phyloP scores from a whole-genome alignment of 2,329 filamentous ascomycete species.

The Botrytis cinerea region DNA sequence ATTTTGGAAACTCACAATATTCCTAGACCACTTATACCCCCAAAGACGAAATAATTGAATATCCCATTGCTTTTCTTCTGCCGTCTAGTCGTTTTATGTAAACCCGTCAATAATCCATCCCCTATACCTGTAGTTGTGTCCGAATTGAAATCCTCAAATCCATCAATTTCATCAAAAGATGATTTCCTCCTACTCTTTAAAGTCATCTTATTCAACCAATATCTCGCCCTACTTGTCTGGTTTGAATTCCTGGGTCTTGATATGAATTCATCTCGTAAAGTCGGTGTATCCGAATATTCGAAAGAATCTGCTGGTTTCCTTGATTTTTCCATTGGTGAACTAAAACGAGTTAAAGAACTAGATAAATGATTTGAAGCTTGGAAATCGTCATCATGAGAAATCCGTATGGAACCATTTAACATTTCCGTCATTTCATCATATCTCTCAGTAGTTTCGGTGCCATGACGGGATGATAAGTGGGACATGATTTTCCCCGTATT shows the following conservation, averaged over 20 bases:
- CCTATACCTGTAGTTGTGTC: constrained; percentile 6
- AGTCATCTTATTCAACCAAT: constrained; percentile 21
- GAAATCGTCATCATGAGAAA: constrained; percentile 12
- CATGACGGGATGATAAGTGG: constrained; percentile 7
- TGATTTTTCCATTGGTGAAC: constrained; percentile 13
- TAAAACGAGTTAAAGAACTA: background rate
- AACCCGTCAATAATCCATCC: constrained; percentile 25
- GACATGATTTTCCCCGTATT: constrained; percentile 11
- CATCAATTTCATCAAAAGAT: constrained; percentile 10
- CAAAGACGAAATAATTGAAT: constrained; percentile 42
- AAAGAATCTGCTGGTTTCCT: background rate
- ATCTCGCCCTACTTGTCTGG: constrained; percentile 23
- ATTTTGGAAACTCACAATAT: constrained; percentile 42
- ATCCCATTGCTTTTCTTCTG: constrained; percentile 30
- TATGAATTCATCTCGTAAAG: constrained; percentile 27
- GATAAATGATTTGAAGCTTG: background rate
- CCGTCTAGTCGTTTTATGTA: constrained; percentile 15
- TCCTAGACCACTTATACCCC: constrained; percentile 43
- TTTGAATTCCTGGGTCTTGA: constrained; percentile 21
- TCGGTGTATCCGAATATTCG: constrained; percentile 27
- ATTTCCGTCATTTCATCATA: constrained; percentile 3
- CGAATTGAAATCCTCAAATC: background rate
- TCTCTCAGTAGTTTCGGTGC: background rate
- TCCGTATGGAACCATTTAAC: background rate
- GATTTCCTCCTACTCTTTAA: constrained; percentile 11